A percentile compares a stretch with the other conserved stretches of the same genome.
Evolutionary conservation across 2,329 filamentous ascomycete genomes (phyloP).

Genomic region (Dothideomycetidae sp.): DNA sequence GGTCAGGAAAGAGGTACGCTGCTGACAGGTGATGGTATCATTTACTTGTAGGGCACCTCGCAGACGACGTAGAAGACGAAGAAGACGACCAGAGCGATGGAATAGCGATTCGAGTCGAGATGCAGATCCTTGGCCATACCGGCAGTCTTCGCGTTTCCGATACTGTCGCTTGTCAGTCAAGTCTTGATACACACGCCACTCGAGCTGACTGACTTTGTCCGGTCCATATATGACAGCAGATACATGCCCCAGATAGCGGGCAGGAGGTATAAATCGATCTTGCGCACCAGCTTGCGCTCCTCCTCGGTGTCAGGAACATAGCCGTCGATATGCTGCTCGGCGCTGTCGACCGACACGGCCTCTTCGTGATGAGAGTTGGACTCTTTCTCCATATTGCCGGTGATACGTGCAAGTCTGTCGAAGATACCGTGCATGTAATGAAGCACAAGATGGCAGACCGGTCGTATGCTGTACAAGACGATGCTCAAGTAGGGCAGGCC

Average conservation of each 20-base stretch:
- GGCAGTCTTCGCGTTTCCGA: constrained; percentile 39
- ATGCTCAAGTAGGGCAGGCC: no score
- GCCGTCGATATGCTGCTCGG: neutral
- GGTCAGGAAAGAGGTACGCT: constrained; percentile 39
- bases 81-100: constrained; percentile 39
- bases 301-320: neutral
- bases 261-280: constrained; percentile 31
- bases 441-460: no score
- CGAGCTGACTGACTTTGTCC: constrained; percentile 3
- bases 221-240: constrained; percentile 34
- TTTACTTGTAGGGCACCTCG: neutral
- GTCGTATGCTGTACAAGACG: no score
- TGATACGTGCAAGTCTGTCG: no score
- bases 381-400: neutral
- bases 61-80: constrained; percentile 21
- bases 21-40: no score
- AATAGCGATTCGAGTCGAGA: constrained; percentile 37
- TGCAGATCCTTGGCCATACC: constrained; percentile 35
- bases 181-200: neutral
- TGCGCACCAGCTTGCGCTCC: constrained; percentile 27
- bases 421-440: no score
- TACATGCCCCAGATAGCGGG: constrained; percentile 39
- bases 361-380: neutral
- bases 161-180: constrained; percentile 16
- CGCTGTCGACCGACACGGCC: neutral